A percentile compares a stretch with the other conserved stretches of the same genome.
These are phyloP conservation scores for Fagopyrum homotropicum DNA, from an alignment of 148 eudicot species.

Conservation along the genomic window DNA sequence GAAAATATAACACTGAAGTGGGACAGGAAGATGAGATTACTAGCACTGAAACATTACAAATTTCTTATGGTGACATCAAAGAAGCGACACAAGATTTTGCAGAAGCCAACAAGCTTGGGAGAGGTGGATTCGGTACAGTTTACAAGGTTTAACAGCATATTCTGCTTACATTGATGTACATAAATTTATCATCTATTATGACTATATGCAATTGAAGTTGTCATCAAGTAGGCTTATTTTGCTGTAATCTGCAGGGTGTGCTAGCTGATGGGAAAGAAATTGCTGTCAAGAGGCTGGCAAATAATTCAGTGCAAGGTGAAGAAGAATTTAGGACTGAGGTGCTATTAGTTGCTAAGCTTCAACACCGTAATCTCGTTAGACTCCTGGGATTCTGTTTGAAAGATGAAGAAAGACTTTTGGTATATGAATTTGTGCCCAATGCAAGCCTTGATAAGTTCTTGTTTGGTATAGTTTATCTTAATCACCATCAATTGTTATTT, in stretches of 20 bases:
- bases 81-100: background rate
- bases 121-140: too few species aligned
- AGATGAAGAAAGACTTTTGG: constrained; percentile 22
- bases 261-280: constrained; percentile 29
- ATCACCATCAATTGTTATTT: background rate
- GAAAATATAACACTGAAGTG: too few species aligned
- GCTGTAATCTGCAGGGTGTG: constrained; percentile 23
- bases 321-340: constrained; percentile 38
- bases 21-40: background rate
- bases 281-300: constrained; percentile 44
- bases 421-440: constrained; percentile 22
- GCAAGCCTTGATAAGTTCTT: constrained; percentile 8
- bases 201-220: too few species aligned
- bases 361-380: constrained; percentile 37
- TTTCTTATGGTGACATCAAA: background rate
- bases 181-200: too few species aligned
- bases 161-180: too few species aligned
- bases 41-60: background rate
- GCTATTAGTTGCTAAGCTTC: constrained; percentile 36
- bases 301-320: constrained; percentile 32
- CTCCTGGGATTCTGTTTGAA: constrained; percentile 26
- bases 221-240: too few species aligned
- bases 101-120: background rate
- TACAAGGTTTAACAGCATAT: too few species aligned
- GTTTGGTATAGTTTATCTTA: constrained; percentile 7